Evolutionary conservation across 331 rosid species (phyloP), one percentile per base, ranked within the genome.

Genomic region (Pyracantha coccinea): DNA sequence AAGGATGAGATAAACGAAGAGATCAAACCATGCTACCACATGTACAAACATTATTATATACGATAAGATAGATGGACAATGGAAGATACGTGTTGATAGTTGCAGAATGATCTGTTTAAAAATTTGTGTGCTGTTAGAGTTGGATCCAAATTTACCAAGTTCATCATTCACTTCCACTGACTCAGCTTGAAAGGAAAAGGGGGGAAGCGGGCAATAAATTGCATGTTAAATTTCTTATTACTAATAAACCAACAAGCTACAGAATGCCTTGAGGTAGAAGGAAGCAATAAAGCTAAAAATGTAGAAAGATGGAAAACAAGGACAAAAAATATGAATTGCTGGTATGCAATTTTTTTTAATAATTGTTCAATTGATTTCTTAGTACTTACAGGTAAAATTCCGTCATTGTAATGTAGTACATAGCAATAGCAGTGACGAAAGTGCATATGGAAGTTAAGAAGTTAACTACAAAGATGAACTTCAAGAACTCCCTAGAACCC

Each of bases 401-500:
- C 81, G 61, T 83, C 65, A 79, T 88, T 3, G 92, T 89, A 68
- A 89, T 85, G 83, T 87, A 89, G 88, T 93, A 93, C 74, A 93
- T 81, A 38, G 91, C 85, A 71, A 93, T 89, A 63, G 98, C 97
- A 64, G 97, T 93, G 81, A 88, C 80, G 80, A 93, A 93, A 80
- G 90, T 86, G 68, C 89, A 93, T 23, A 87, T 61, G 67, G 91
- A 93, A 74, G 94, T 89, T 25, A 91, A 83, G 83, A 84, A 77
- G 87, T 93, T 93, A 74, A 89, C 91, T 14, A 89, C 77, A 82
- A 93, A 88, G 86, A 93, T 87, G 90, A 93, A 93, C 88, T 93
- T 93, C 50, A 93, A 72, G 80, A 93, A 89, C 85, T 93, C 98
- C 87, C 82, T 87, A 58, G 98, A 79, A 65, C 98, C 97, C 98